Percentiles rank a stretch among this genome's conserved stretches.
Evolutionary conservation across 345 rosid species (phyloP).

Genomic region (Cochlearia excelsa): DNA sequence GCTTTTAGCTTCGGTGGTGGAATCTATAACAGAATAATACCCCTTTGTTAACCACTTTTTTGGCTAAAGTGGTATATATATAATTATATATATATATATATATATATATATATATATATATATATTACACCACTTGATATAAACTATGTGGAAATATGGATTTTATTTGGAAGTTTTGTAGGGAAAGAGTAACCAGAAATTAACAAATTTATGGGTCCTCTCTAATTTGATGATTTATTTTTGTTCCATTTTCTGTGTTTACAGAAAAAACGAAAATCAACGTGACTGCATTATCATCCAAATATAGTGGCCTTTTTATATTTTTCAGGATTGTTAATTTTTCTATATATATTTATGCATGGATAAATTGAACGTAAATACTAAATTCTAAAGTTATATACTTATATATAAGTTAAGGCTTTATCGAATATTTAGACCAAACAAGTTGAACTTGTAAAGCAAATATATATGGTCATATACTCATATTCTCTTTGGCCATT

Average conservation of each 20-base stretch:
- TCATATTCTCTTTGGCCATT: conserved; percentile 4
- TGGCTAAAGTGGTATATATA: not conserved
- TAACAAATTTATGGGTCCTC: conserved; percentile 25
- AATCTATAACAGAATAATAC: conserved; percentile 25
- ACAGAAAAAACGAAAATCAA: conserved; percentile 3
- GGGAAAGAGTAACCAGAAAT: conserved; percentile 13
- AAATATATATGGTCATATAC: not conserved
- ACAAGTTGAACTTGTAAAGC: conserved; percentile 10
- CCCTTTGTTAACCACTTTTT: conserved; percentile 12
- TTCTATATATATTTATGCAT: conserved; percentile 13
- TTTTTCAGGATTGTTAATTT: conserved; percentile 2
- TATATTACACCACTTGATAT: not conserved
- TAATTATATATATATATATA: too few relatives aligned
- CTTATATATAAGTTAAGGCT: not conserved
- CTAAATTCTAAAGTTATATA: not conserved
- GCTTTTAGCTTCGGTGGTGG: conserved; percentile 26
- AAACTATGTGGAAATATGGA: not conserved
- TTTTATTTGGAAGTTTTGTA: conserved; percentile 11
- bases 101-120: too few relatives aligned
- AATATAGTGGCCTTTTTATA: conserved; percentile 5
- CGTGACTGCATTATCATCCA: conserved; percentile 23
- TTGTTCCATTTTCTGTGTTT: conserved; percentile 6
- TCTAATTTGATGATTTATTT: conserved; percentile 4
- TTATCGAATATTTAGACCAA: conserved; percentile 7
- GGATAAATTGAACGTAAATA: conserved; percentile 5